Evolutionary conservation across 169 alveolate genomes (phyloP), one percentile per base, ranked within the genome.

Genomic region (Besnoitia besnoiti): DNA sequence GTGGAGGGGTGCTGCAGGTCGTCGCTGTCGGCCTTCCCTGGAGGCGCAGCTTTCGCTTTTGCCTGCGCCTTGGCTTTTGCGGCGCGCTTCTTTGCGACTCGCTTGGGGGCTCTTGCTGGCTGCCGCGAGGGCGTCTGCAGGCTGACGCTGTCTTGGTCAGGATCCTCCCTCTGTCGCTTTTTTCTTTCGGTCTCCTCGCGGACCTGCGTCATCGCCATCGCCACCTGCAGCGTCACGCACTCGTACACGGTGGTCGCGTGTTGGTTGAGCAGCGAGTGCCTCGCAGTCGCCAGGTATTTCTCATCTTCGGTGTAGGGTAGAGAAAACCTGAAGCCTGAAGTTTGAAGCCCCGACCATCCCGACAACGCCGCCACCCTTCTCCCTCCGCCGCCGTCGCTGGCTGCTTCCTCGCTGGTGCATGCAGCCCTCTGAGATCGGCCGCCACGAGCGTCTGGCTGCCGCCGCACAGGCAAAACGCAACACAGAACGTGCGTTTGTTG

Each of bases 11-110:
- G 67, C 67, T 55, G 67, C 12, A 55, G 77, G 89, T 27, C 40
- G 87, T 24, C 55, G 59, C 44, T 55, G 90, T 82, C n/a, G 61
- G 33, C 33, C 62, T 44, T 79, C 55, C 67, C 35, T 61, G 27
- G 80, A 50, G 85, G 84, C 50, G 89, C 91, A 62, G 88, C 91
- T 82, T 85, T 91, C 55, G 46, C 82, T 59, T 10, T 14, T 14
- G 50, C 50, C 47, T 21, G 77, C 73, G 50, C 62, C 46, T 24
- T 49, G 30, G 51, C 67, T 51, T 44, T 87, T 40, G 21, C 77
- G 42, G 4, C 67, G 44, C 40, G 59, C 30, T 37, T 77, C 37
- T 27, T 44, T 55, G 59, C 14, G 8, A 55, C 55, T 77, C 59
- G 35, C 46, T 35, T 42, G 35, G 85, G 49, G 7, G 7, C 39